Evolutionary conservation across 2,329 filamentous ascomycete genomes (phyloP).

Genomic region (Biscogniauxia sp.): DNA sequence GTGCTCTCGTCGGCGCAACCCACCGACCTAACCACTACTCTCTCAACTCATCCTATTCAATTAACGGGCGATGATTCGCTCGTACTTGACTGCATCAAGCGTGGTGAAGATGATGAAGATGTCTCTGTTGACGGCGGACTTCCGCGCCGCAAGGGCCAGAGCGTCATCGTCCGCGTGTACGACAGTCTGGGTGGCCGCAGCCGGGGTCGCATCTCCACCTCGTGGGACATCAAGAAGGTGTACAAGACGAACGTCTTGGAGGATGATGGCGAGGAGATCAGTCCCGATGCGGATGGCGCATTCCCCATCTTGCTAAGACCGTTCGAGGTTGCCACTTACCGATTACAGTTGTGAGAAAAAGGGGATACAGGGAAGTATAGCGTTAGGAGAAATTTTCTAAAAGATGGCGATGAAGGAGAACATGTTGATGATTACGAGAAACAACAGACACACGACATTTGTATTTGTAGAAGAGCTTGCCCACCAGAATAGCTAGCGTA

Average conservation of each 20-base stretch:
- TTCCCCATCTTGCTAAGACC: slow-evolving; percentile 67
- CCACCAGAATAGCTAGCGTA: neutral
- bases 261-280: slow-evolving; percentile 72
- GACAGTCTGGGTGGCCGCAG: slow-evolving; percentile 83
- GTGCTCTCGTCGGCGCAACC: slow-evolving; percentile 43
- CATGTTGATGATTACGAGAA: neutral
- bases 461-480: neutral
- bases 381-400: neutral
- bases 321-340: slow-evolving; percentile 84
- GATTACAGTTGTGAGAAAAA: slow-evolving; percentile 50
- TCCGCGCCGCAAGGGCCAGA: slow-evolving; percentile 66
- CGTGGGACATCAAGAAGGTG: slow-evolving; percentile 70
- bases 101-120: slow-evolving; percentile 84
- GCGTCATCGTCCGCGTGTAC: slow-evolving; percentile 81
- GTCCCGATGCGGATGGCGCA: slow-evolving; percentile 44
- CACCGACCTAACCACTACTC: slow-evolving; percentile 27
- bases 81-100: slow-evolving; percentile 86
- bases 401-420: too few species aligned
- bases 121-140: slow-evolving; percentile 61
- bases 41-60: slow-evolving; percentile 52
- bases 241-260: slow-evolving; percentile 86
- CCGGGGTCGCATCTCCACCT: slow-evolving; percentile 66
- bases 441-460: neutral
- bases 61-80: slow-evolving; percentile 67
- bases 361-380: neutral